phyloP scores from a whole-genome alignment of 2,329 filamentous ascomycete species.

The Botrytis squamosa region DNA sequence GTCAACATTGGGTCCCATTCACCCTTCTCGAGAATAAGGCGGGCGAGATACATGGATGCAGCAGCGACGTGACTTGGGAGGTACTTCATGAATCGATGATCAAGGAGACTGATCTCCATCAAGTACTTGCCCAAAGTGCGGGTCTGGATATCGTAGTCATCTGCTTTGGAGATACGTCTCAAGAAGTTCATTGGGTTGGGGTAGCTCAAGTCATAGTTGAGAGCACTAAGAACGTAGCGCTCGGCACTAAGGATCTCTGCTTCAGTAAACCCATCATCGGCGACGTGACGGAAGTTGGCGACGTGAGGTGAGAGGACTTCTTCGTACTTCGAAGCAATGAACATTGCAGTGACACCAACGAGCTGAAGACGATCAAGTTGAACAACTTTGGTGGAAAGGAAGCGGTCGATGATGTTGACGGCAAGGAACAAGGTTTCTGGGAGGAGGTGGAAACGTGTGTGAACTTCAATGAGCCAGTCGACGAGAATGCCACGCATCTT shows the following conservation, averaged over 20 bases:
- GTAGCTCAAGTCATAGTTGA: constrained; percentile 97
- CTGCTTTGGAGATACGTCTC: constrained; percentile 96
- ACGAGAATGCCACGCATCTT: constrained; percentile 97
- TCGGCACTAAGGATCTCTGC: constrained; percentile 96
- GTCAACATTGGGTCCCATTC: constrained; percentile 87
- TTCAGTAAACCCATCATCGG: constrained; percentile 94
- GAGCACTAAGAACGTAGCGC: constrained; percentile 83
- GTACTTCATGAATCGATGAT: constrained; percentile 89
- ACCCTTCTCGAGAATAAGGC: constrained; percentile 85
- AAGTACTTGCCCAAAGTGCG: constrained; percentile 97
- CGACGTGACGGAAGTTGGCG: constrained; percentile 93
- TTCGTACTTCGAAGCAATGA: constrained; percentile 98
- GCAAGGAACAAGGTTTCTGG: constrained; percentile 96
- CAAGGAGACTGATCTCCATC: constrained; percentile 93
- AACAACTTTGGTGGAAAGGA: constrained; percentile 92
- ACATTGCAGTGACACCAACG: constrained; percentile 98
- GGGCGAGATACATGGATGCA: constrained; percentile 90
- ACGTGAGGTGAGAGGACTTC: constrained; percentile 97
- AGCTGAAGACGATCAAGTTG: constrained; percentile 94
- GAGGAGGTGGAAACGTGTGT: constrained; percentile 91
- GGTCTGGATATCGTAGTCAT: constrained; percentile 98
- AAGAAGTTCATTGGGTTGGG: constrained; percentile 99
- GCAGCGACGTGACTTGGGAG: constrained; percentile 88
- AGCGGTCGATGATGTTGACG: constrained; percentile 98
- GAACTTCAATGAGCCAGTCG: constrained; percentile 98